Percentiles rank a stretch among this genome's conserved stretches.
These are phyloP conservation scores for Theileria annulata DNA, from an alignment of 169 alveolate genomes.

Conservation along the genomic window DNA sequence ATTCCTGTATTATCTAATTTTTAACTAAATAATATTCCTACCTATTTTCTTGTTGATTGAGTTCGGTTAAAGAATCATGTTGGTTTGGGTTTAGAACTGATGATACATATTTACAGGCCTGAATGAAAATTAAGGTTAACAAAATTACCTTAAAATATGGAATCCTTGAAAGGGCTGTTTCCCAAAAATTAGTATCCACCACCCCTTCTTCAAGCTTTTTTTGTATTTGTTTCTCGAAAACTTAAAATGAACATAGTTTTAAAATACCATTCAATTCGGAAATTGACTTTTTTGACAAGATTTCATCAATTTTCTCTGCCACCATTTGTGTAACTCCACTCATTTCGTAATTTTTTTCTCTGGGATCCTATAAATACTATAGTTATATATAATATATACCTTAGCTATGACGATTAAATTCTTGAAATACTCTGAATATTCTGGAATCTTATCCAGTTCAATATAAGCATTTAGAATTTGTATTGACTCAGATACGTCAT, in stretches of 20 bases:
- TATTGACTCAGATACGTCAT: conserved; percentile 13
- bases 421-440: neutral
- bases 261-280: conserved; percentile 51
- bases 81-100: neutral
- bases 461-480: conserved; percentile 41
- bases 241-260: conserved; percentile 56
- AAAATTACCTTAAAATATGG: conserved; percentile 69
- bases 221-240: conserved; percentile 75
- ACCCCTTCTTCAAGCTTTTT: conserved; percentile 59
- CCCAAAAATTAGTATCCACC: conserved; percentile 81
- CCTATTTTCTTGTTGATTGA: neutral
- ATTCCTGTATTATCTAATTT: conserved; percentile 38
- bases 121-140: conserved; percentile 6
- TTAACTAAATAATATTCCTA: neutral
- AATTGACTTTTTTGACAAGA: conserved; percentile 41
- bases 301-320: conserved; percentile 46
- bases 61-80: neutral
- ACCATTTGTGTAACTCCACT: conserved; percentile 38
- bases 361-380: neutral
- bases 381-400: neutral
- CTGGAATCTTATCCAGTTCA: conserved; percentile 19
- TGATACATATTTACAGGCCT: conserved; percentile 45
- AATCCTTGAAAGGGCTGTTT: conserved; percentile 68
- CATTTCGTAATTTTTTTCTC: neutral
- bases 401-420: conserved; percentile 31